These are phyloP conservation scores for Thermomucor indicae-seudaticae DNA, from an alignment of 371 early-diverging fungal genomes.

Conservation along the genomic window DNA sequence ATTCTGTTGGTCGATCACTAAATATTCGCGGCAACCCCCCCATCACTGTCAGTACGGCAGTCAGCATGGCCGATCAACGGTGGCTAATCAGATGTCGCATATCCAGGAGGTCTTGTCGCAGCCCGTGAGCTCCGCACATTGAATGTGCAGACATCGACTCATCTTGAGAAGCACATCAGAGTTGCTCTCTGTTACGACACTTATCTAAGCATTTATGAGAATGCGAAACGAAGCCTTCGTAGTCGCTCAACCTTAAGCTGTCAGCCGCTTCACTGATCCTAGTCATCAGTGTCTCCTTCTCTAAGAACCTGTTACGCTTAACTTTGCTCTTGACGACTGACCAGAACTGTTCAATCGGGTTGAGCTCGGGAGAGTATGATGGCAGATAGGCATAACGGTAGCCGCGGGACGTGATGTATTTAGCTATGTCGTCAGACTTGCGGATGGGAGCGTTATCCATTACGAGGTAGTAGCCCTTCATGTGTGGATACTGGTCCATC, in stretches of 20 bases:
- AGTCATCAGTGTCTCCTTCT: slow-evolving; percentile 5
- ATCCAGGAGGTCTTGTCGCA: background rate
- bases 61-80: background rate
- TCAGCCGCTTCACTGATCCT: slow-evolving; percentile 2
- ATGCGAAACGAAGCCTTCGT: background rate
- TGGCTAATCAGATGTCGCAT: background rate
- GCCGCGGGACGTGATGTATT: background rate
- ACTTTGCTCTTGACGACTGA: slow-evolving; percentile 4
- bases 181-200: slow-evolving; percentile 1
- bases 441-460: slow-evolving; percentile 15
- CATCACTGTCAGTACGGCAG: background rate
- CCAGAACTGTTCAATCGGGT: slow-evolving; percentile 6
- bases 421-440: slow-evolving; percentile 1
- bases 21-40: background rate
- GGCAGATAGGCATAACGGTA: slow-evolving; percentile 1
- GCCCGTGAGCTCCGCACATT: background rate
- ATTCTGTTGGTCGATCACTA: background rate
- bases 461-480: slow-evolving; percentile 12
- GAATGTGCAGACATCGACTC: background rate
- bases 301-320: slow-evolving; percentile 5
- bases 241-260: background rate
- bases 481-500: slow-evolving; percentile 9
- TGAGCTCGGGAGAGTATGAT: slow-evolving; percentile 5
- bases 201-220: slow-evolving; percentile 2
- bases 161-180: background rate